Evolutionary conservation across 768 basidiomycete genomes (phyloP), one percentile per base, ranked within the genome.

Genomic region (Trametes gibbosa): DNA sequence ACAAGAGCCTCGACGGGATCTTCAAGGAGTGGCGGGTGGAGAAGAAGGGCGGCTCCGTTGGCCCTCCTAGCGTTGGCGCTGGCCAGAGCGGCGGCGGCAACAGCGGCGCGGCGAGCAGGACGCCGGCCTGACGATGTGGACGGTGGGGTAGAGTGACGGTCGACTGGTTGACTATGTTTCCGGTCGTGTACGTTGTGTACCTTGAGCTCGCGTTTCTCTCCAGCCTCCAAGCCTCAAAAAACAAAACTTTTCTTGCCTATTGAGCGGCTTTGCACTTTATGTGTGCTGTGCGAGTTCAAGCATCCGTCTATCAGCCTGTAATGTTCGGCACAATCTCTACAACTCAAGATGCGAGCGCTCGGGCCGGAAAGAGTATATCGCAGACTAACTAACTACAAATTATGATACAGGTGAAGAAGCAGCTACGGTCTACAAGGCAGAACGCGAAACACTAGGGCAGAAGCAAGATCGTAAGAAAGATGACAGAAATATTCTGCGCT

Each of bases 1-100:
- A 92, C 76, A 92, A 92, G 75, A 92, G 90, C 68, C 72, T 98
- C 71, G 97, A 99, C 74, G 90, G 91, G 29, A 90, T 98, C 67
- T 98, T 95, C 76, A 92, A 91, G 70, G 94, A 96, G 70, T 92
- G 90, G 90, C 79, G 85, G 68, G 85, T 85, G 53, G 88, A 90
- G 66, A 92, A 90, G 77, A 92, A 90, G 73, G 85, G 86, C 45
- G 75, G 37, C 37, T 32, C 29, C 29, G 29, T 32, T 32, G 29
- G 29, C 29, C 29, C 29, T 4, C 29, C 29, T 32, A 10, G 5
- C 29, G 29, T 32, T 10, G 29, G 29, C 29, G 29, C 29, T 4
- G 29, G 29, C 29, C 5, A 4, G 29, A 10, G 29, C 29, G 29
- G 29, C 29, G 29, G 29, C 29, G 10, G 5, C 5, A 10, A 10